These are phyloP conservation scores for Cephaloascus fragrans DNA, from an alignment of 805 yeast genomes.

Conservation along the genomic window DNA sequence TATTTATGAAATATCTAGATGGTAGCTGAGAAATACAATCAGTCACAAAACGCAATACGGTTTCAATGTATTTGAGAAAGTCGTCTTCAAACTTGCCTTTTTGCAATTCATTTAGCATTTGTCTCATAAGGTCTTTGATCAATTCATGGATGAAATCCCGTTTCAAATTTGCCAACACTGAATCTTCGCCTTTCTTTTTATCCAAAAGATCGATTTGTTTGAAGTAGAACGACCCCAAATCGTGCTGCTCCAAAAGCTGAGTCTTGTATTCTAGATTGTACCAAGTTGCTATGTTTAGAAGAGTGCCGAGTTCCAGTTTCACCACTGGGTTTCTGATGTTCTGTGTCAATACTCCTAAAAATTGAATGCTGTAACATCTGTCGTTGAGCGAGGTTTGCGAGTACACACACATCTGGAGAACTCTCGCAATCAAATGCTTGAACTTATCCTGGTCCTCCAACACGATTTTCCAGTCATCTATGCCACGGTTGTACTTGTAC, in stretches of 20 bases:
- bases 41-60: constrained; percentile 13
- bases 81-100: background rate
- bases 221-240: constrained; percentile 12
- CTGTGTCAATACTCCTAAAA: constrained; percentile 11
- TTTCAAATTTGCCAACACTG: background rate
- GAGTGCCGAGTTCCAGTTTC: constrained; percentile 12
- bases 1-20: constrained; percentile 23
- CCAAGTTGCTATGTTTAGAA: constrained; percentile 25
- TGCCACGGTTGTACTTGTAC: background rate
- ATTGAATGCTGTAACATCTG: constrained; percentile 8
- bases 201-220: constrained; percentile 8
- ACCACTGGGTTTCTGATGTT: constrained; percentile 10
- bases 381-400: background rate
- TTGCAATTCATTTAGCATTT: background rate
- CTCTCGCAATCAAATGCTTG: background rate
- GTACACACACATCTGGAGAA: too few species aligned
- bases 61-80: constrained; percentile 3
- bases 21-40: constrained; percentile 27
- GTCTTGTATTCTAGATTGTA: constrained; percentile 9
- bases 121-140: background rate
- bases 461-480: background rate
- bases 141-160: background rate
- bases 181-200: background rate
- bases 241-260: constrained; percentile 7
- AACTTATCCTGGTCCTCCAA: background rate